A percentile compares a stretch with the other conserved stretches of the same genome.
Evolutionary conservation across 1,284 basidiomycete genomes (phyloP).

Genomic region (Porodaedalea pini): DNA sequence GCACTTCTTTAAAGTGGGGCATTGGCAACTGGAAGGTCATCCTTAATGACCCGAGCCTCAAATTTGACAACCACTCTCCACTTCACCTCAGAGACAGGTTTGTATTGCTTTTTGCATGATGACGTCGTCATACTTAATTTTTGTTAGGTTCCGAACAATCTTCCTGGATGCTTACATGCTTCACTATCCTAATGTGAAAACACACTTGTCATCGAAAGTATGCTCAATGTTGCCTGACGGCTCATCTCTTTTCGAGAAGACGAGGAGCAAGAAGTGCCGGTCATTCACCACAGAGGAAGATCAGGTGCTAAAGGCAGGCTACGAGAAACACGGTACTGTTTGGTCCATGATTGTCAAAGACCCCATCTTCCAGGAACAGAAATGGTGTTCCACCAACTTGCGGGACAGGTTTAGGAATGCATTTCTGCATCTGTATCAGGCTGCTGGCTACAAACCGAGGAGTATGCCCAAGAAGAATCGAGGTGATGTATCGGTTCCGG

Average conservation of each 20-base stretch:
- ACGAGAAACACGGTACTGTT: constrained; percentile 82
- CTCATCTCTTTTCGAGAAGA: constrained; percentile 75
- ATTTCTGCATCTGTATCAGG: constrained; percentile 82
- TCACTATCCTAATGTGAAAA: constrained; percentile 89
- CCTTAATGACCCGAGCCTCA: constrained; percentile 70
- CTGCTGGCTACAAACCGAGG: constrained; percentile 80
- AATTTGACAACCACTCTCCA: constrained; percentile 76
- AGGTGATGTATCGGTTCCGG: constrained; percentile 25
- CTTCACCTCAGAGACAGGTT: constrained; percentile 91
- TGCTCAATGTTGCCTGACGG: constrained; percentile 79
- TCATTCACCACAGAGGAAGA: constrained; percentile 88
- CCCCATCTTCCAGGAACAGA: constrained; percentile 77
- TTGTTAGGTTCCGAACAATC: constrained; percentile 76
- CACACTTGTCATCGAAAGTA: constrained; percentile 78
- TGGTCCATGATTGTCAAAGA: constrained; percentile 90
- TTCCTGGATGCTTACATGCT: constrained; percentile 90
- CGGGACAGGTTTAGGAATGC: constrained; percentile 87
- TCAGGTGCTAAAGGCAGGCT: constrained; percentile 80
- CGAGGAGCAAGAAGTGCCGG: constrained; percentile 76
- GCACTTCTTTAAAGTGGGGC: constrained; percentile 55
- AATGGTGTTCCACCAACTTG: constrained; percentile 79
- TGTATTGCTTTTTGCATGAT: constrained; percentile 23
- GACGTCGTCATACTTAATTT: neutral
- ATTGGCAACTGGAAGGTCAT: constrained; percentile 93
- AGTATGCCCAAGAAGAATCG: constrained; percentile 51